phyloP scores from a whole-genome alignment of 164 flowering plant species.

The Vitis rotundifolia region DNA sequence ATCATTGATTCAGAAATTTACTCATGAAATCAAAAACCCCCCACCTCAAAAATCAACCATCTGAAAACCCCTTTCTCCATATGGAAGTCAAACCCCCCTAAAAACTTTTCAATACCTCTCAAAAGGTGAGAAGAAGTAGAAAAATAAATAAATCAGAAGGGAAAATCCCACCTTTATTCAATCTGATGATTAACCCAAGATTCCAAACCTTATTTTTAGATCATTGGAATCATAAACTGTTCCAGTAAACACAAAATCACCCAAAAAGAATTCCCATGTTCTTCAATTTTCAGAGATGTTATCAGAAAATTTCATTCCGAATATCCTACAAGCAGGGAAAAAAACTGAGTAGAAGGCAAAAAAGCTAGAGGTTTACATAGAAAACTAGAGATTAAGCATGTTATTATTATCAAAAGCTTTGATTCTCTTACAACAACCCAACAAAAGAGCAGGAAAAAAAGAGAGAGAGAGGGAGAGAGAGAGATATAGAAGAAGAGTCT shows the following conservation, averaged over 20 bases:
- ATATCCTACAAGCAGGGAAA: neutral
- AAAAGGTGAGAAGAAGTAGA: no score
- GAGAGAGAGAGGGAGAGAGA: neutral
- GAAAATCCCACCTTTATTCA: neutral
- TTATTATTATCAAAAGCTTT: neutral
- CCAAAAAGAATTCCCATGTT: neutral
- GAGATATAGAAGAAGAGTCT: constrained; percentile 3
- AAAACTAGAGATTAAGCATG: no score
- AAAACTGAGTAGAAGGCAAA: no score
- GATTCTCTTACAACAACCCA: neutral
- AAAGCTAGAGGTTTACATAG: no score
- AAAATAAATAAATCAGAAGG: neutral
- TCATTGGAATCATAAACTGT: neutral
- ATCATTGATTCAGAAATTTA: neutral
- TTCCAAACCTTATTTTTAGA: neutral
- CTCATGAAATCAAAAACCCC: neutral
- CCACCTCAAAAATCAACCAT: neutral
- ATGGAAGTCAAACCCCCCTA: no score
- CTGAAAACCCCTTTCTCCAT: neutral
- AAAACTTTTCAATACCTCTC: neutral
- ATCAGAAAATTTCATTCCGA: neutral
- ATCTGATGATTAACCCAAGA: constrained; percentile 3
- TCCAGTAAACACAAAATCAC: neutral
- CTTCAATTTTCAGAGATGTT: neutral
- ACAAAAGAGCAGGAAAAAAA: neutral